These are phyloP conservation scores for Macrophomina tecta DNA, from an alignment of 2,329 filamentous ascomycete genomes.

Conservation along the genomic window DNA sequence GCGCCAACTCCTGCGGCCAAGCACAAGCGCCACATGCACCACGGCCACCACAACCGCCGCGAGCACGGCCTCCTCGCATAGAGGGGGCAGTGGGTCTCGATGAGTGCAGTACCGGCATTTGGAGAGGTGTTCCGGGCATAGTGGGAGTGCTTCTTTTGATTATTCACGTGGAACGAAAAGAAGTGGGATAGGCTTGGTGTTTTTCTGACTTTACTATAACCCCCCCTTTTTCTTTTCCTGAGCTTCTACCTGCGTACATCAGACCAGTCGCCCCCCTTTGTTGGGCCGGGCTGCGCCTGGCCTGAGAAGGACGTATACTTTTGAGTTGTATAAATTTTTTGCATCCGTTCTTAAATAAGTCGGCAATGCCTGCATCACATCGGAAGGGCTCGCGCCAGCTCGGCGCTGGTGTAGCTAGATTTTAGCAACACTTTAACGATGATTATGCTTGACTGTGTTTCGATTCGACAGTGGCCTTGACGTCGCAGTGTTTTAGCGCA, in stretches of 20 bases:
- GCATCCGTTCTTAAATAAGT: not conserved
- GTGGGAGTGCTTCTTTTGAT: constrained; percentile 9
- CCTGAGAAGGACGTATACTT: not conserved
- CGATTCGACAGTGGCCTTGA: not conserved
- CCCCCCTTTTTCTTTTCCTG: not conserved
- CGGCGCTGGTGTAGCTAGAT: constrained; percentile 6
- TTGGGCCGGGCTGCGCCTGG: constrained; percentile 13
- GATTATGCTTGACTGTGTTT: constrained; percentile 12
- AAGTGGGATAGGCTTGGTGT: constrained; percentile 18
- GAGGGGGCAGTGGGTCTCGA: not conserved
- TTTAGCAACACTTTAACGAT: constrained; percentile 22
- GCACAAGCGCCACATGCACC: constrained; percentile 36
- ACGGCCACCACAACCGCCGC: constrained; percentile 38
- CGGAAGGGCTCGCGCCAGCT: constrained; percentile 4
- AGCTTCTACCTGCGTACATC: constrained; percentile 13
- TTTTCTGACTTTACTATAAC: constrained; percentile 21
- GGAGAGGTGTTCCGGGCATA: constrained; percentile 14
- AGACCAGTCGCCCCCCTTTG: not conserved
- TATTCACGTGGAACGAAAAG: constrained; percentile 25
- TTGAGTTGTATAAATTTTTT: constrained; percentile 22
- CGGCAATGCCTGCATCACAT: constrained; percentile 21
- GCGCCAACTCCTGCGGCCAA: constrained; percentile 34
- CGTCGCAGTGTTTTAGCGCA: too few species aligned
- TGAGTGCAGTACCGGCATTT: constrained; percentile 4
- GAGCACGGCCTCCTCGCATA: constrained; percentile 28